A percentile compares a stretch with the other conserved stretches of the same genome.
phyloP scores from a whole-genome alignment of 2,329 filamentous ascomycete species.

The Zymoseptoria crescenta region DNA sequence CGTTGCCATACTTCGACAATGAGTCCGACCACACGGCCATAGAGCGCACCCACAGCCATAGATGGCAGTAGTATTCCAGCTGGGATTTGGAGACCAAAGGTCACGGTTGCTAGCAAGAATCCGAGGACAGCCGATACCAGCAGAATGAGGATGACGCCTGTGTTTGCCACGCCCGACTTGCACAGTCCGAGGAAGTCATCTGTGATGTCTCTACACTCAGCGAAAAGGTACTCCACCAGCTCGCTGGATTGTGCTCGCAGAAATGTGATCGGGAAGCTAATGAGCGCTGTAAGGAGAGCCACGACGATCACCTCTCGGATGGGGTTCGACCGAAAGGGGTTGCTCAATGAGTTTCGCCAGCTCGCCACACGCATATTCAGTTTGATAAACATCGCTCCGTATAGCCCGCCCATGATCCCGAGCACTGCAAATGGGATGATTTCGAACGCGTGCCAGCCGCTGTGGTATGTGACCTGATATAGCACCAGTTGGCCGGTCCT shows the following conservation, averaged over 20 bases:
- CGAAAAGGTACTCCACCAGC: slow-evolving; percentile 83
- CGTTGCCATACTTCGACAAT: slow-evolving; percentile 81
- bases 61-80: slow-evolving; percentile 93
- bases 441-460: slow-evolving; percentile 90
- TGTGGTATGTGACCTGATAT: slow-evolving; percentile 90
- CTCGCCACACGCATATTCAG: slow-evolving; percentile 79
- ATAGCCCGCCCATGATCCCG: slow-evolving; percentile 84
- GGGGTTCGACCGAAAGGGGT: slow-evolving; percentile 59
- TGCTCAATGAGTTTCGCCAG: slow-evolving; percentile 63
- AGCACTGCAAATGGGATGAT: slow-evolving; percentile 79
- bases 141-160: slow-evolving; percentile 73
- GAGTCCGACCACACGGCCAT: slow-evolving; percentile 82
- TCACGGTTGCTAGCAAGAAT: slow-evolving; percentile 76
- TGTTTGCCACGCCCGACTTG: slow-evolving; percentile 74
- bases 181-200: slow-evolving; percentile 89
- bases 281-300: slow-evolving; percentile 70
- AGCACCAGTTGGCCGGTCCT: slow-evolving; percentile 90
- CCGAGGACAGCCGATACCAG: slow-evolving; percentile 75
- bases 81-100: slow-evolving; percentile 89
- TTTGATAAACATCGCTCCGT: slow-evolving; percentile 90
- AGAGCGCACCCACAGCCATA: slow-evolving; percentile 88
- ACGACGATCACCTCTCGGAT: slow-evolving; percentile 73
- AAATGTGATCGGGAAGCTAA: slow-evolving; percentile 95
- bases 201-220: slow-evolving; percentile 73
- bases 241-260: slow-evolving; percentile 90